Evolutionary conservation across 495 filamentous ascomycete species (phyloP).

Genomic region (Aspergillus biplanus): DNA sequence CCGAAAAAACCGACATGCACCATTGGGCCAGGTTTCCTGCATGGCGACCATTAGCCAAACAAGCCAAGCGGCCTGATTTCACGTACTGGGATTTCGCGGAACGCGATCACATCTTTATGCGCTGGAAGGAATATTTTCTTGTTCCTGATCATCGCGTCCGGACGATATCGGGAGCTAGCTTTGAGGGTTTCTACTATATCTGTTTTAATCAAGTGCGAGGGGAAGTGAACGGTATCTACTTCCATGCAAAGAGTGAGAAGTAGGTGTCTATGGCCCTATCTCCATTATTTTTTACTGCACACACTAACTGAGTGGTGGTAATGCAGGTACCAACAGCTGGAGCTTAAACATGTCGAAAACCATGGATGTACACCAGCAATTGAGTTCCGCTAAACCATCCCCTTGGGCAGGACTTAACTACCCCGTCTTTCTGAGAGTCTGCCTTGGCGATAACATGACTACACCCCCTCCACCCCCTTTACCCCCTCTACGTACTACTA

Average conservation of each 20-base stretch:
- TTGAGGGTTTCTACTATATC: conserved; percentile 99
- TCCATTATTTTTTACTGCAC: not conserved
- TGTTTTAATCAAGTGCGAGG: conserved; percentile 94
- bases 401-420: not conserved
- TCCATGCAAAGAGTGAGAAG: conserved; percentile 96
- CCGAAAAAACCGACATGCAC: conserved; percentile 86
- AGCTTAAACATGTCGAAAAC: conserved; percentile 85
- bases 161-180: conserved; percentile 90
- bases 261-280: conserved; percentile 48
- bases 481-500: conserved; percentile 2
- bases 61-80: conserved; percentile 77
- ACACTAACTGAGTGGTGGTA: conserved; percentile 5
- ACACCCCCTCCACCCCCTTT: not conserved
- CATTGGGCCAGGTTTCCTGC: conserved; percentile 93
- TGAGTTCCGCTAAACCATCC: conserved; percentile 78
- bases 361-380: conserved; percentile 83
- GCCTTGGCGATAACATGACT: not conserved
- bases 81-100: conserved; percentile 69
- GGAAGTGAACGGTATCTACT: conserved; percentile 90
- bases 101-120: conserved; percentile 95
- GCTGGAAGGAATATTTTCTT: conserved; percentile 99
- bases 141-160: conserved; percentile 92
- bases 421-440: no score
- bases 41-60: conserved; percentile 77
- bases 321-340: conserved; percentile 87